phyloP scores from a whole-genome alignment of 352 stramenopile genomes.

The Pythium aquatile region DNA sequence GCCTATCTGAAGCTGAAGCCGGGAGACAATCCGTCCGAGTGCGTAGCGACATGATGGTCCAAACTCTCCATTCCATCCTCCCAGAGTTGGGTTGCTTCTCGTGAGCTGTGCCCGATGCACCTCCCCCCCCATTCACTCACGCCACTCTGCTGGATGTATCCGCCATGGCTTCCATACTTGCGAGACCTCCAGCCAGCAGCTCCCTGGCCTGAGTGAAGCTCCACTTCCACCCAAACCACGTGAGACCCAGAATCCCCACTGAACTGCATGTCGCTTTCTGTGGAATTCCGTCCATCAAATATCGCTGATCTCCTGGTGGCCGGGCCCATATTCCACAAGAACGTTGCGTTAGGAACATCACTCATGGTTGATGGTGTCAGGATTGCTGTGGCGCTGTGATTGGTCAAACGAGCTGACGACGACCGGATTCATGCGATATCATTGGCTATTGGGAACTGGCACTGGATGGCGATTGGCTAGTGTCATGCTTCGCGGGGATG shows the following conservation, averaged over 20 bases:
- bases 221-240: background rate
- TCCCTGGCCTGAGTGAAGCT: background rate
- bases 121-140: no score
- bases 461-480: conserved; percentile 11
- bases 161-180: no score
- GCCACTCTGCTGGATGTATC: no score
- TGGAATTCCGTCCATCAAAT: background rate
- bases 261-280: background rate
- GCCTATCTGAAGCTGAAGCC: no score
- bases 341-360: conserved; percentile 10
- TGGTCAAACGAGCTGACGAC: conserved; percentile 18
- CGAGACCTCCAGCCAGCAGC: no score
- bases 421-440: background rate
- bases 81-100: no score
- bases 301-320: background rate
- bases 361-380: conserved; percentile 8
- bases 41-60: no score
- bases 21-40: no score
- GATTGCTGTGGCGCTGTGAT: conserved; percentile 8
- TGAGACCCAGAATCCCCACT: background rate
- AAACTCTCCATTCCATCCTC: no score
- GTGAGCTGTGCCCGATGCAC: no score
- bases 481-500: background rate
- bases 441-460: conserved; percentile 15
- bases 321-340: conserved; percentile 14